These are phyloP conservation scores for Geosmithia putterillii DNA, from an alignment of 2,329 filamentous ascomycete species.

Conservation along the genomic window DNA sequence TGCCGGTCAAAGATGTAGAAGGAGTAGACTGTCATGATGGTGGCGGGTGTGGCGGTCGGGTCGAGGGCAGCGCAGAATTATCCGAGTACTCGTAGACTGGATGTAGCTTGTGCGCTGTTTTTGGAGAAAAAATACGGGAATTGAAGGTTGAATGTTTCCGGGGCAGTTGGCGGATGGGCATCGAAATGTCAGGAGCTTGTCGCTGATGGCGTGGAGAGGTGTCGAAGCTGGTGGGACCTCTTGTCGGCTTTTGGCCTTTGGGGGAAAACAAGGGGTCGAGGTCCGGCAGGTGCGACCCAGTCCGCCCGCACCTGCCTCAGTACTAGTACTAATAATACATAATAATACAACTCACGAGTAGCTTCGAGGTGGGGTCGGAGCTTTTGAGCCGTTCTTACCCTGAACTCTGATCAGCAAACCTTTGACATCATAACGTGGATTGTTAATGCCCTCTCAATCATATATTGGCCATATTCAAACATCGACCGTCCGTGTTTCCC, in stretches of 20 bases:
- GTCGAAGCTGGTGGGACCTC: not conserved
- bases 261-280: not conserved
- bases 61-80: not conserved
- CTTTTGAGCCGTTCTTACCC: not conserved
- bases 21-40: constrained; percentile 81
- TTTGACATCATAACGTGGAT: not conserved
- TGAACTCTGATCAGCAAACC: not conserved
- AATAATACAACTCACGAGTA: too few relatives aligned
- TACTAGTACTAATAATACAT: too few relatives aligned
- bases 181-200: not conserved
- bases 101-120: not conserved
- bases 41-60: not conserved
- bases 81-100: not conserved
- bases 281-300: not conserved
- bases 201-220: not conserved
- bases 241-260: too few relatives aligned
- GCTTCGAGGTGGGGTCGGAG: not conserved
- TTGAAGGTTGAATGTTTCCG: not conserved
- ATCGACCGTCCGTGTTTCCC: not conserved
- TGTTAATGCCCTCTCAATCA: not conserved
- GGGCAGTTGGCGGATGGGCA: not conserved
- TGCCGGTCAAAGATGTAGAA: constrained; percentile 99
- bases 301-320: not conserved
- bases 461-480: not conserved
- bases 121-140: not conserved